Percentiles rank a stretch among this genome's conserved stretches.
phyloP scores from a whole-genome alignment of 169 alveolate genomes.

The Ichthyophthirius multifiliis region DNA sequence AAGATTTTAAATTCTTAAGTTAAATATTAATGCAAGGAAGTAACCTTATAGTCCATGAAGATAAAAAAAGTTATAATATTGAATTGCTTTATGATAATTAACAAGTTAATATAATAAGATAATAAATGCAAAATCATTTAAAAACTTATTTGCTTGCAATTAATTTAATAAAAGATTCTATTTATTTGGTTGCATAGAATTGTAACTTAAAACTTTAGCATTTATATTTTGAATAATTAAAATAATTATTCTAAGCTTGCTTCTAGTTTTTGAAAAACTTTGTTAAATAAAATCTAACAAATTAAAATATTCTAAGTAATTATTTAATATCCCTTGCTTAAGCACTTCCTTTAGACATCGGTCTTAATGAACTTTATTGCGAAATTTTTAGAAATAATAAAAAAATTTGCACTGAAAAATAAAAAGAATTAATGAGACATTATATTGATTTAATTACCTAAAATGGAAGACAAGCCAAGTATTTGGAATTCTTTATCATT shows the following conservation, averaged over 20 bases:
- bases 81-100: too few species aligned
- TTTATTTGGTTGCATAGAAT: too few species aligned
- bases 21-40: not conserved
- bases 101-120: too few species aligned
- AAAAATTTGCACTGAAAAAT: slow-evolving; percentile 25
- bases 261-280: slow-evolving; percentile 16
- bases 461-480: slow-evolving; percentile 28
- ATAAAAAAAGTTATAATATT: too few species aligned
- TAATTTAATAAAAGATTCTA: slow-evolving; percentile 2
- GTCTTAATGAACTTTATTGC: slow-evolving; percentile 3
- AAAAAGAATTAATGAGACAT: not conserved
- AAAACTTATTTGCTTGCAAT: too few species aligned
- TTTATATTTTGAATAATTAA: not conserved
- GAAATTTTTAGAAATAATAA: slow-evolving; percentile 32
- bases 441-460: not conserved
- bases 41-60: not conserved
- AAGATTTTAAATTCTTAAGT: slow-evolving; percentile 7
- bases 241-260: not conserved
- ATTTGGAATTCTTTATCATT: slow-evolving; percentile 18
- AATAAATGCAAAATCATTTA: too few species aligned
- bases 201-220: too few species aligned
- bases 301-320: slow-evolving; percentile 15
- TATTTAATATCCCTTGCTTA: not conserved
- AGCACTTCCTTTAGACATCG: slow-evolving; percentile 10
- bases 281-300: not conserved